Conservation (phyloP, 192 early-diverging fungal genomes). For the Backusella mclennaniae region DNA sequence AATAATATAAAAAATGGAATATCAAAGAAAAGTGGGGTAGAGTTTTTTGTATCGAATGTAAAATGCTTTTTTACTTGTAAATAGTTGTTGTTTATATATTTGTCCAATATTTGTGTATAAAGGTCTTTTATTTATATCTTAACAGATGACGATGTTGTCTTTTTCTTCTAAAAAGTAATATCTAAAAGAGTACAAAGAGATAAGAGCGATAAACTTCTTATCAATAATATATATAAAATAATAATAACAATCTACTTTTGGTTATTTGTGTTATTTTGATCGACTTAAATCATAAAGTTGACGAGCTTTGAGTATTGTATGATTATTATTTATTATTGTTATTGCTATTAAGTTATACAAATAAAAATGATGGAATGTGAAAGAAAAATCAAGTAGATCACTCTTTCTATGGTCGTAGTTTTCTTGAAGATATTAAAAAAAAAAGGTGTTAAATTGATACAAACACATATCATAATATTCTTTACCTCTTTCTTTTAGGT, state of each 20-base stretch:
- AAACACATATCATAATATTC: background rate
- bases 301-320: background rate
- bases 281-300: background rate
- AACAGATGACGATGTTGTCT: background rate
- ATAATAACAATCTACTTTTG: background rate
- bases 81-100: background rate
- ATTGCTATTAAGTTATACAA: background rate
- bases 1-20: background rate
- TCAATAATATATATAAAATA: background rate
- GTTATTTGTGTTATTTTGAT: background rate
- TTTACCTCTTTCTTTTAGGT: background rate
- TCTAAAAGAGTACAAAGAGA: background rate
- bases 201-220: background rate
- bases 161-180: background rate
- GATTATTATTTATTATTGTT: background rate
- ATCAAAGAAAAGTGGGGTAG: background rate
- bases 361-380: background rate
- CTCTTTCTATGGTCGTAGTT: background rate
- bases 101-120: background rate
- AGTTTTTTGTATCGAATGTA: background rate
- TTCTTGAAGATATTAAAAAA: background rate
- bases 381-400: background rate
- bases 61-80: background rate
- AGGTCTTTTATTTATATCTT: background rate
- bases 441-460: background rate